A percentile compares a stretch with the other conserved stretches of the same genome.
Evolutionary conservation across 805 yeast genomes (phyloP).

Genomic region (Ogataea naganishii): DNA sequence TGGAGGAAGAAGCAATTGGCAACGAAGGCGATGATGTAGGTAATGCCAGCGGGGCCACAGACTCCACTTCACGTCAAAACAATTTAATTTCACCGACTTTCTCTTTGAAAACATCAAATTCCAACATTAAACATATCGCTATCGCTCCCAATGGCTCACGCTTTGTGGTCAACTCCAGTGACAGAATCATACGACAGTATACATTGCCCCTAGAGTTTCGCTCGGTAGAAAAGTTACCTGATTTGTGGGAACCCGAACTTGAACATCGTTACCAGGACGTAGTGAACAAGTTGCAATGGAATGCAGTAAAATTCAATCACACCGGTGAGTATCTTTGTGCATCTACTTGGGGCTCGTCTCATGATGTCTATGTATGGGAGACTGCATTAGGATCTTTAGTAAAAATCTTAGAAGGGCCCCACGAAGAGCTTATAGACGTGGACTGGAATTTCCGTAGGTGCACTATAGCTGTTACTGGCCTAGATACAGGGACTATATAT

Average conservation of each 20-base stretch:
- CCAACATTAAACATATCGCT: conserved; percentile 63
- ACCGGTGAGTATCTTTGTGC: conserved; percentile 83
- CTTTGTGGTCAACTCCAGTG: conserved; percentile 70
- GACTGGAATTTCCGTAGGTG: conserved; percentile 80
- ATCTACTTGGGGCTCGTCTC: conserved; percentile 79
- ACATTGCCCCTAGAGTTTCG: conserved; percentile 33
- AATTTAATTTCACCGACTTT: conserved; percentile 27
- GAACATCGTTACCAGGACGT: conserved; percentile 86
- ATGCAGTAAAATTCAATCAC: conserved; percentile 64
- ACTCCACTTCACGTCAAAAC: no score
- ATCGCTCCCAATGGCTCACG: conserved; percentile 51
- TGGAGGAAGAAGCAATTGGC: no score
- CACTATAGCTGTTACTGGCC: conserved; percentile 71
- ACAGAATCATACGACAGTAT: conserved; percentile 62
- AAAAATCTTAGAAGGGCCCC: conserved; percentile 83
- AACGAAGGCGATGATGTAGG: conserved; percentile 5
- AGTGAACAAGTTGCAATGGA: conserved; percentile 85
- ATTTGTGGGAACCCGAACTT: conserved; percentile 38
- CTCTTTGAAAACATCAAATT: conserved; percentile 42
- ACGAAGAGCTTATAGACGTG: conserved; percentile 77
- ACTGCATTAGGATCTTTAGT: conserved; percentile 80
- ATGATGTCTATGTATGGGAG: conserved; percentile 90
- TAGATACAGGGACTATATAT: conserved; percentile 76
- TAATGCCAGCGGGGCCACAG: conserved; percentile 6
- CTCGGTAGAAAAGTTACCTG: conserved; percentile 3